phyloP scores from a whole-genome alignment of 2,329 filamentous ascomycete genomes.

The Microcyclospora pomicola region DNA sequence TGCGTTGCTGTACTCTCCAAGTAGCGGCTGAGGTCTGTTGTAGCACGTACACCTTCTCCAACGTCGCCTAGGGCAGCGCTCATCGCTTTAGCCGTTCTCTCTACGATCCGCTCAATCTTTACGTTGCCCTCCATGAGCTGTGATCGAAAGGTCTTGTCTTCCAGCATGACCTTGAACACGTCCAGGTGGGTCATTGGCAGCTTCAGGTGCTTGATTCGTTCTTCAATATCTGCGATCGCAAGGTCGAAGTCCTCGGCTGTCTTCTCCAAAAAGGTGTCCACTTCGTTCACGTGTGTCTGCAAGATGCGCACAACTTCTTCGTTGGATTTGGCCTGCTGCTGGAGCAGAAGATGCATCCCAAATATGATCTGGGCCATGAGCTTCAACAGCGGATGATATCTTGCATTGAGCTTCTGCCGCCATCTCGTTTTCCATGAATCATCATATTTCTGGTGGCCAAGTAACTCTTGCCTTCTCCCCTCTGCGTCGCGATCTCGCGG shows the following conservation, averaged over 20 bases:
- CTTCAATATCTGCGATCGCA: conserved; percentile 63
- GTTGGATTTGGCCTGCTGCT: conserved; percentile 77
- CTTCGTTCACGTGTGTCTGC: conserved; percentile 82
- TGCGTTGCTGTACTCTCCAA: conserved; percentile 44
- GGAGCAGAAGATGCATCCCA: conserved; percentile 75
- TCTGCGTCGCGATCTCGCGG: conserved; percentile 37
- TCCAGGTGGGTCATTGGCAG: conserved; percentile 70
- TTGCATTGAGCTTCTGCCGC: conserved; percentile 61
- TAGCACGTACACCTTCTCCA: conserved; percentile 60
- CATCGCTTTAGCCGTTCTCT: conserved; percentile 62
- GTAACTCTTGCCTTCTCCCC: conserved; percentile 49
- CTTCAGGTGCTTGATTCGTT: conserved; percentile 65
- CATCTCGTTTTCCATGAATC: conserved; percentile 60
- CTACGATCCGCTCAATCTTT: conserved; percentile 77
- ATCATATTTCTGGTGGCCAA: conserved; percentile 55
- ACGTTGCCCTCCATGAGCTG: conserved; percentile 80
- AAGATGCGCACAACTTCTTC: conserved; percentile 78
- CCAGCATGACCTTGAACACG: conserved; percentile 76
- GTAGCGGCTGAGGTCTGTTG: conserved; percentile 63
- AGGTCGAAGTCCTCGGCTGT: conserved; percentile 73
- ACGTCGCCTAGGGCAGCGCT: conserved; percentile 69
- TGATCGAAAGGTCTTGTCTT: conserved; percentile 66
- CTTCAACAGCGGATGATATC: conserved; percentile 79
- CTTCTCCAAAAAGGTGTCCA: conserved; percentile 79
- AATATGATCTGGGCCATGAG: conserved; percentile 86